Evolutionary conservation across 805 yeast species (phyloP).

Genomic region (Zygosaccharomyces lentus): DNA sequence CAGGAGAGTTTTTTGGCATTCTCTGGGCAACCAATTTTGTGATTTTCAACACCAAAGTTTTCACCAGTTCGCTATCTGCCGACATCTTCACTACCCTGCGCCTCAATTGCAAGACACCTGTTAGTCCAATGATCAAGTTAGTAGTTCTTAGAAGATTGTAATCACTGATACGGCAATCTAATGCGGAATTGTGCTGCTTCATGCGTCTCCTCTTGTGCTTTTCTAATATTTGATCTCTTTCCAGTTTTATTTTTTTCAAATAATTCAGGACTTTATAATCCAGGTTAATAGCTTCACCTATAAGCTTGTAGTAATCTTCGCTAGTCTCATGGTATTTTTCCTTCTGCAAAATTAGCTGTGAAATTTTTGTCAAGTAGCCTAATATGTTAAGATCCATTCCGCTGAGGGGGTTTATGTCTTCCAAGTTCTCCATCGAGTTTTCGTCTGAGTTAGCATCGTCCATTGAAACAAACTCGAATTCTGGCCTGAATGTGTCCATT

Average conservation of each 20-base stretch:
- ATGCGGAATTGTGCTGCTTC: background rate
- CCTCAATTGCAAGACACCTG: constrained; percentile 54
- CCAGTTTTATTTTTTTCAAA: constrained; percentile 23
- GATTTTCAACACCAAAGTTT: constrained; percentile 37
- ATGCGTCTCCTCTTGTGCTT: background rate
- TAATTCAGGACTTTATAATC: constrained; percentile 32
- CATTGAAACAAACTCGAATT: constrained; percentile 23
- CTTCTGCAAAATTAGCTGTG: constrained; percentile 33
- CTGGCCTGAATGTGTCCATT: constrained; percentile 4
- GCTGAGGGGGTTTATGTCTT: constrained; percentile 54
- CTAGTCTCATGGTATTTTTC: constrained; percentile 5
- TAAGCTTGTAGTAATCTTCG: constrained; percentile 15
- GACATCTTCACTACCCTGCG: constrained; percentile 53
- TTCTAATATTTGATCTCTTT: constrained; percentile 25
- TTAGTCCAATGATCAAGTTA: constrained; percentile 47
- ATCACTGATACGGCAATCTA: constrained; percentile 5
- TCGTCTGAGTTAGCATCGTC: constrained; percentile 2
- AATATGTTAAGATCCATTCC: constrained; percentile 68
- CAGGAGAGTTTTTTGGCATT: constrained; percentile 11
- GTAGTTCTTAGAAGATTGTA: constrained; percentile 41
- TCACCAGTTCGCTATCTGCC: constrained; percentile 34
- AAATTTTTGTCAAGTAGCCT: constrained; percentile 51
- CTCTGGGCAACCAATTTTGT: constrained; percentile 1
- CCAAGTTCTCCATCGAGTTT: constrained; percentile 22
- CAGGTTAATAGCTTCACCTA: constrained; percentile 39